Percentiles rank a stretch among this genome's conserved stretches.
Conservation (phyloP, 225 moss, liverwort and hornwort genomes). For the Neckera pumila region DNA sequence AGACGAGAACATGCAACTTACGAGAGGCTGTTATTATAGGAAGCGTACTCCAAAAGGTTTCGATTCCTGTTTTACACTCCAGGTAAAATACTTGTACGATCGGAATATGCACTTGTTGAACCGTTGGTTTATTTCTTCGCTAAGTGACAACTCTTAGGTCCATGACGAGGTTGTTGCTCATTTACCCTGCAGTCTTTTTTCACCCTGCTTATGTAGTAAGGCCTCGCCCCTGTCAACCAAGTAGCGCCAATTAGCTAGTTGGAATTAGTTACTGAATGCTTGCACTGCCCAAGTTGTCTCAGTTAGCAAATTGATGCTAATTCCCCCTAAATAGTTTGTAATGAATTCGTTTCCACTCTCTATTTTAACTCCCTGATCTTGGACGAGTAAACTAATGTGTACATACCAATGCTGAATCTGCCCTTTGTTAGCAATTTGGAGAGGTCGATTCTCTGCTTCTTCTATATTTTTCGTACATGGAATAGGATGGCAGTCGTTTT, state of each 20-base stretch:
- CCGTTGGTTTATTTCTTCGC: background rate
- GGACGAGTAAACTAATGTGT: background rate
- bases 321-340: no score
- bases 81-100: constrained; percentile 29
- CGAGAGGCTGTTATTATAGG: constrained; percentile 96
- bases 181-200: background rate
- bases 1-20: constrained; percentile 86
- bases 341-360: background rate
- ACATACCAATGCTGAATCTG: background rate
- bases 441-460: background rate
- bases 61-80: constrained; percentile 87
- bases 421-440: background rate
- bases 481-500: background rate
- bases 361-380: background rate
- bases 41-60: constrained; percentile 92
- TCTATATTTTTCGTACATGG: background rate
- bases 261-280: background rate
- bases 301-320: background rate
- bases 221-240: background rate
- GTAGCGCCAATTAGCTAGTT: background rate
- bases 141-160: background rate
- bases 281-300: background rate
- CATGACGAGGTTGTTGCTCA: background rate
- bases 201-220: background rate
- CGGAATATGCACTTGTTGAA: background rate